Evolutionary conservation across 345 rosid genomes (phyloP).

Genomic region (Isatis tinctoria): DNA sequence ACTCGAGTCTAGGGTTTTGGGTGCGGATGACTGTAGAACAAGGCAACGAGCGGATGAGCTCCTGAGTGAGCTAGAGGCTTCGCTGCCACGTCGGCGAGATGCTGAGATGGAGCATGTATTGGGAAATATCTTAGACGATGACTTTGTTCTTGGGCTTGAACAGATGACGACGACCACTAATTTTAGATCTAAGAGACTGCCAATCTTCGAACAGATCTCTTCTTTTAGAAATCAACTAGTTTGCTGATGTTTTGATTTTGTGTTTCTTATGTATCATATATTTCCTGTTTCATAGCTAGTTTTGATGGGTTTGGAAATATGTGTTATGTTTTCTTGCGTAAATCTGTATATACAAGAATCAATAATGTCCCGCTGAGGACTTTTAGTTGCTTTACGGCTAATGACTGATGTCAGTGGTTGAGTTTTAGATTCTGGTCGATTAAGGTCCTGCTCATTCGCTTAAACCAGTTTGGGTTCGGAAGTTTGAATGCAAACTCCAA

Average conservation of each 20-base stretch:
- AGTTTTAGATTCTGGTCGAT: background rate
- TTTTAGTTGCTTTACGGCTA: background rate
- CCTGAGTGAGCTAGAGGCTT: constrained; percentile 40
- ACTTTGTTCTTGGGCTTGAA: constrained; percentile 59
- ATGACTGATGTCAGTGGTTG: background rate
- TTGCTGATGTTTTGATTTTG: constrained; percentile 24
- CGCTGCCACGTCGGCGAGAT: constrained; percentile 14
- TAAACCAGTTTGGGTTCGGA: background rate
- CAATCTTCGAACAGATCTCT: constrained; percentile 83
- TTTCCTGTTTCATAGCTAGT: background rate
- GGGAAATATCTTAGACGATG: constrained; percentile 45
- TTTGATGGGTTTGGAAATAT: background rate
- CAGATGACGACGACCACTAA: constrained; percentile 41
- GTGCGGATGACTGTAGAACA: constrained; percentile 52
- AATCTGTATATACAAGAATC: constrained; percentile 3
- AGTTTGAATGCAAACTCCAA: background rate
- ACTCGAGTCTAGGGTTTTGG: constrained; percentile 39
- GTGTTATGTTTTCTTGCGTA: background rate
- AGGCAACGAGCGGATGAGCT: constrained; percentile 58
- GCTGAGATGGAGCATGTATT: constrained; percentile 30
- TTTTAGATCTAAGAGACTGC: constrained; percentile 69
- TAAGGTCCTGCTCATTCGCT: background rate
- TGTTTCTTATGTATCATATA: background rate
- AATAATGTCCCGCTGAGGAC: constrained; percentile 22
- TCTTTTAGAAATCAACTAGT: constrained; percentile 61